phyloP scores from a whole-genome alignment of 2,329 filamentous ascomycete species.

The Diaporthe capsici region DNA sequence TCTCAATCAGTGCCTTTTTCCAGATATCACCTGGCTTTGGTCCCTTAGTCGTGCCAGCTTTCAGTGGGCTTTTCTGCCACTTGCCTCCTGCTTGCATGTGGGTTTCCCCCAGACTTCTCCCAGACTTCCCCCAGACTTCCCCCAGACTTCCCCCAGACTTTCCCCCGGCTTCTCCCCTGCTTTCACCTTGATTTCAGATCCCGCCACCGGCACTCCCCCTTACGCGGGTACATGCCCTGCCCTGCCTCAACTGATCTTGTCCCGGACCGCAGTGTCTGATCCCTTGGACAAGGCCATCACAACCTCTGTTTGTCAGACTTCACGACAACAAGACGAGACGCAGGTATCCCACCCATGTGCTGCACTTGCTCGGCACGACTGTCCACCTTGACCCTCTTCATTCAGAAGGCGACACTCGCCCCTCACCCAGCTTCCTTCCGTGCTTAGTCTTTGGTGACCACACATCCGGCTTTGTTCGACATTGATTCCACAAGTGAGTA shows the following conservation, averaged over 20 bases:
- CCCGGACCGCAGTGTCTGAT: background rate
- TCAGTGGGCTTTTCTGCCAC: background rate
- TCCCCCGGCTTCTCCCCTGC: too few relatives aligned
- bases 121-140: background rate
- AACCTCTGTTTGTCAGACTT: background rate
- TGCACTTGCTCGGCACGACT: background rate
- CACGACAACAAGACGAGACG: background rate
- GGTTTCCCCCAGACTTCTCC: background rate
- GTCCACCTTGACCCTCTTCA: background rate
- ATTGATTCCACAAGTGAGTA: constrained; percentile 7
- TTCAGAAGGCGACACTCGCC: background rate
- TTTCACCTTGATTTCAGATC: background rate
- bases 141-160: background rate
- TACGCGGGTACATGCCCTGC: background rate
- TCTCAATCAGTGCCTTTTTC: background rate
- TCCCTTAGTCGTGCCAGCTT: background rate
- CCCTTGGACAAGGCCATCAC: background rate
- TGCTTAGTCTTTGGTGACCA: background rate
- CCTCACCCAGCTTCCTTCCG: background rate
- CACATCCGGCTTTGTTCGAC: background rate
- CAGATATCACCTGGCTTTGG: background rate
- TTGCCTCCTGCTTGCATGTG: background rate
- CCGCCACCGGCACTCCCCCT: background rate
- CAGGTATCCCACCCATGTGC: background rate
- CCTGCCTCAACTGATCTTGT: background rate